Conservation (phyloP, 148 eudicot genomes). For the Rhododendron williamsianum region DNA sequence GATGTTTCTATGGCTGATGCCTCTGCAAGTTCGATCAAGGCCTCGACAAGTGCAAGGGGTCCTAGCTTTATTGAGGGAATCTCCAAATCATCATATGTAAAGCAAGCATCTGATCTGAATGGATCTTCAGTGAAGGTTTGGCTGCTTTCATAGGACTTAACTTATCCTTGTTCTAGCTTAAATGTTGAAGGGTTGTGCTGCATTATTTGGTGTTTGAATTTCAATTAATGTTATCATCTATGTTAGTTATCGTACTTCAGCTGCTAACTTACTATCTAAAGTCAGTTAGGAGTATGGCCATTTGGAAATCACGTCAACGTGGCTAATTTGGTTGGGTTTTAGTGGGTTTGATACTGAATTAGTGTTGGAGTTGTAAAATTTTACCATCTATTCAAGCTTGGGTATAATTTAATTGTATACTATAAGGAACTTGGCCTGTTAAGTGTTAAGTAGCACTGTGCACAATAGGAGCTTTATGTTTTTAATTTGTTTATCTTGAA, state of each 20-base stretch:
- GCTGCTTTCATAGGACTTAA: background rate
- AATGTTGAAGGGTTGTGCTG: background rate
- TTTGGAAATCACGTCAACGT: background rate
- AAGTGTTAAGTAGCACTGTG: background rate
- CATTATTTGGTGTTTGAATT: background rate
- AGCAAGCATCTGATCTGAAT: conserved; percentile 70
- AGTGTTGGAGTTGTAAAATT: background rate
- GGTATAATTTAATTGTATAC: background rate
- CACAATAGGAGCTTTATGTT: background rate
- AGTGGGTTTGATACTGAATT: background rate
- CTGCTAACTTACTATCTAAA: background rate
- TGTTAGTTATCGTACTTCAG: background rate
- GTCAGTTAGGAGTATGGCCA: background rate
- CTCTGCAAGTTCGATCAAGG: conserved; percentile 48
- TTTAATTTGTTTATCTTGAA: background rate
- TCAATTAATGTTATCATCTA: background rate
- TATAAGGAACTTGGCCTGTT: background rate
- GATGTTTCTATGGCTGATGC: conserved; percentile 89
- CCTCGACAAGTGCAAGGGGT: conserved; percentile 61
- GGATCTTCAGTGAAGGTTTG: conserved; percentile 82
- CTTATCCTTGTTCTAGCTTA: background rate
- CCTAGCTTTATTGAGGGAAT: conserved; percentile 77
- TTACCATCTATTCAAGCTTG: background rate
- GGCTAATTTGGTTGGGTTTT: background rate
- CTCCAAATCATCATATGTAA: conserved; percentile 77